Base-by-base conservation (phyloP, 2,329 filamentous ascomycete species). In the Colletotrichum australisinense region DNA sequence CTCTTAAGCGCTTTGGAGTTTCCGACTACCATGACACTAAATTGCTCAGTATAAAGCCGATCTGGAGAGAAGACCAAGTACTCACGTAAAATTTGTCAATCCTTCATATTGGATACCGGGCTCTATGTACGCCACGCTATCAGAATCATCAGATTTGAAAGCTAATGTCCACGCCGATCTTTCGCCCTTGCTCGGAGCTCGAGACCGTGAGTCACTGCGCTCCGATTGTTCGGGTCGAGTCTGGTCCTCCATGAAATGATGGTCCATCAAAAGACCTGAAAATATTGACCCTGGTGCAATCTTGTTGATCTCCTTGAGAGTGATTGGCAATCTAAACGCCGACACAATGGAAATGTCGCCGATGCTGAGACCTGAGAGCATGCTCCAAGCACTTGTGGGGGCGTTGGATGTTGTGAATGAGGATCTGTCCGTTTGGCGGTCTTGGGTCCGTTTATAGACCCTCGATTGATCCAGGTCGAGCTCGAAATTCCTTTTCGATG, bases 161-260 rank as follows among this genome's bases (percentile, higher is more conserved):
- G 42, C 0, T 0, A 49, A 9, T 0, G 42, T 49, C 0, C 42
- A 5, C 0, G 42, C 16, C 19, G 1, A 8, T 49, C 0, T 49
- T 49, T n/a, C 19, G 19, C 3, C 16, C 42, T 2, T 46, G 3
- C 3, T 46, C 2, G 7, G 7, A 9, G 19, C 19, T 49, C 19
- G 19, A 0, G 42, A 49, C 19, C 0, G 6, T 5, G 42, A n/a
- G 16, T 49, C 42, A 0, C 19, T 49, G 19, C 42, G 0, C 8
- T 7, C 19, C 0, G 0, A 49, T n/a, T 1, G 1, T 1, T 16
- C 1, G 42, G 19, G 0, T n/a, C 19, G 6, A 19, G 19, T 49
- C 16, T n/a, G 6, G 1, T 49, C 42, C 1, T 49, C 19, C 16
- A 49, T 49, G 1, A 7, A 49, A 11, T 49, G 42, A 7, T n/a